Evolutionary conservation across 371 early-diverging fungal species (phyloP).

Genomic region (Apophysomyces ossiformis): DNA sequence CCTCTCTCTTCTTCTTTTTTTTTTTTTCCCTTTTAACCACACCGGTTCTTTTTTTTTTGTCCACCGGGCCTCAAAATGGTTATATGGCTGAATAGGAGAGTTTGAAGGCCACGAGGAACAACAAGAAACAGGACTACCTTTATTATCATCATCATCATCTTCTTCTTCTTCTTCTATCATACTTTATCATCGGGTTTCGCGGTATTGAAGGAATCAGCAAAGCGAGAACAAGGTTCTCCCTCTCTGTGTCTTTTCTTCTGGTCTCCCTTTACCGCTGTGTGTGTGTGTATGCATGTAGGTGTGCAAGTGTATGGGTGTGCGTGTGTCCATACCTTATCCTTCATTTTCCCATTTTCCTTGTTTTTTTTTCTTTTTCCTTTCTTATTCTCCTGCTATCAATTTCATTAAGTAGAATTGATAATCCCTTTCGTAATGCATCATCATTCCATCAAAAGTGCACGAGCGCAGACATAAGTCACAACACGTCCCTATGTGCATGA

Average conservation of each 20-base stretch:
- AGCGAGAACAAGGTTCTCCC: too few relatives aligned
- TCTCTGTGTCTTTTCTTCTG: too few relatives aligned
- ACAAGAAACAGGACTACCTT: too few relatives aligned
- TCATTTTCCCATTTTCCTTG: not conserved
- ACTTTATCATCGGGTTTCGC: too few relatives aligned
- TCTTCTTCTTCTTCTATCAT: too few relatives aligned
- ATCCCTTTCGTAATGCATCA: constrained; percentile 1
- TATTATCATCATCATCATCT: too few relatives aligned
- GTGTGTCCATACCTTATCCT: too few relatives aligned
- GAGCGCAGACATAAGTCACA: constrained; percentile 24
- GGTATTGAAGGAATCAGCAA: too few relatives aligned
- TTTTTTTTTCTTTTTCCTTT: not conserved
- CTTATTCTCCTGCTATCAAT: not conserved
- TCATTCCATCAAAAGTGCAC: constrained; percentile 20
- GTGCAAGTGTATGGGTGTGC: too few relatives aligned
- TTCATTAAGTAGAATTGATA: not conserved
- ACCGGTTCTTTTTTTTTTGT: too few relatives aligned
- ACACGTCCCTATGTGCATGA: not conserved
- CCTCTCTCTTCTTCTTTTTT: not conserved
- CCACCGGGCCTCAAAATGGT: not conserved
- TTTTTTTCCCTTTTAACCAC: not conserved
- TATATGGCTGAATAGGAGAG: not conserved
- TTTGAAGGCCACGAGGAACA: not conserved
- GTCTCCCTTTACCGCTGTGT: too few relatives aligned
- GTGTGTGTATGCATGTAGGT: too few relatives aligned